Percentiles rank a stretch among this genome's conserved stretches.
phyloP scores from a whole-genome alignment of 2,329 filamentous ascomycete species.

The Colletotrichum chlorophyti region DNA sequence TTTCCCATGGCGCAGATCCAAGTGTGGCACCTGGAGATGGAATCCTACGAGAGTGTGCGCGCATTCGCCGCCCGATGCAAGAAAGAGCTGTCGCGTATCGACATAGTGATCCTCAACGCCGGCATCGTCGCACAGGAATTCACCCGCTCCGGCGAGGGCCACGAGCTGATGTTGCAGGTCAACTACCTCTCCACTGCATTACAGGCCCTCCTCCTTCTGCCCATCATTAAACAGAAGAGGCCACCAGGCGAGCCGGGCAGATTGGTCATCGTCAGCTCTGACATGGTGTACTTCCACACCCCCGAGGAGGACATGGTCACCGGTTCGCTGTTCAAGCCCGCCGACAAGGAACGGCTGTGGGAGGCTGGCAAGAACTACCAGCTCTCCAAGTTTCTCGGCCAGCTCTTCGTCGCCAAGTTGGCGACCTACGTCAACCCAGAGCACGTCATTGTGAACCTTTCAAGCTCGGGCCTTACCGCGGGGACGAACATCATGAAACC shows the following conservation, averaged over 20 bases:
- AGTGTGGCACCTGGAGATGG: conserved; percentile 30
- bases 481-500: conserved; percentile 48
- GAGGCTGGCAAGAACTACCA: conserved; percentile 33
- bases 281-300: conserved; percentile 30
- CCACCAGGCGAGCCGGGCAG: conserved; percentile 31
- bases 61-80: conserved; percentile 20
- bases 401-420: conserved; percentile 44
- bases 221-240: conserved; percentile 30
- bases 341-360: conserved; percentile 38
- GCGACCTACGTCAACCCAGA: conserved; percentile 44
- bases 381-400: conserved; percentile 39
- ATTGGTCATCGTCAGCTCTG: conserved; percentile 41
- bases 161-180: conserved; percentile 35
- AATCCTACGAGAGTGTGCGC: conserved; percentile 25
- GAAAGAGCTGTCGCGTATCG: conserved; percentile 11
- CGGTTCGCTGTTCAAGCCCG: conserved; percentile 34
- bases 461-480: conserved; percentile 51
- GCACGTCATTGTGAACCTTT: conserved; percentile 53
- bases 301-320: conserved; percentile 33
- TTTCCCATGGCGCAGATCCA: conserved; percentile 24
- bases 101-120: conserved; percentile 31
- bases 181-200: conserved; percentile 37
- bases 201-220: conserved; percentile 31
- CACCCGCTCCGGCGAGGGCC: conserved; percentile 24
- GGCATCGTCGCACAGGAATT: conserved; percentile 14